These are phyloP conservation scores for Cyclotella sp. DNA, from an alignment of 108 stramenopile species.

Conservation along the genomic window DNA sequence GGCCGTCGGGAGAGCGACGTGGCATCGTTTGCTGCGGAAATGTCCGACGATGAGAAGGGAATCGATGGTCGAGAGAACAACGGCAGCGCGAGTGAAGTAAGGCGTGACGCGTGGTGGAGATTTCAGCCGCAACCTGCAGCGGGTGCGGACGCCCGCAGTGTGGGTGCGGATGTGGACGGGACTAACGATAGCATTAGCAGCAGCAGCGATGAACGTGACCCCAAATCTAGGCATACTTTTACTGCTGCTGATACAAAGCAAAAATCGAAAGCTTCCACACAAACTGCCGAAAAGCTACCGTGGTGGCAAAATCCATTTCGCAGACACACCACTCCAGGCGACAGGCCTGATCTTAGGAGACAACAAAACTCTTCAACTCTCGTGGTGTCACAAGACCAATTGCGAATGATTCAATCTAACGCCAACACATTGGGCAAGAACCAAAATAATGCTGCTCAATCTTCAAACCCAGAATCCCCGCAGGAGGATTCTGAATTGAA, in stretches of 20 bases:
- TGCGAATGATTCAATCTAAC: background rate
- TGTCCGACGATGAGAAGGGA: background rate
- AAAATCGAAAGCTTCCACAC: too few species aligned
- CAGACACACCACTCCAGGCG: too few species aligned
- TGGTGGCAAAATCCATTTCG: too few species aligned
- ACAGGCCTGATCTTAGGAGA: too few species aligned
- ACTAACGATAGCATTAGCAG: background rate
- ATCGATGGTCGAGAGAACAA: background rate
- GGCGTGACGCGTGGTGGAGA: background rate
- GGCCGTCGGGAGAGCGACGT: background rate
- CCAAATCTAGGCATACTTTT: too few species aligned
- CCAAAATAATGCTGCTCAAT: background rate
- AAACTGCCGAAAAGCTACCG: too few species aligned
- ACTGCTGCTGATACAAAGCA: too few species aligned
- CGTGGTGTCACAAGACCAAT: too few species aligned
- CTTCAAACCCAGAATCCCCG: background rate
- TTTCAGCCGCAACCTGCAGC: background rate
- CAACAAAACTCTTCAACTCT: too few species aligned
- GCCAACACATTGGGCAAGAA: background rate
- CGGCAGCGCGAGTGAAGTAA: background rate
- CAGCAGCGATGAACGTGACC: too few species aligned
- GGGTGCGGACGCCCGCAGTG: background rate
- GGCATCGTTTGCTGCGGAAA: background rate
- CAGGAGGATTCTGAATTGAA: background rate
- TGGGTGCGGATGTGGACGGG: background rate